Conservation (phyloP, 129 eudicot genomes). For the Arctium lappa region DNA sequence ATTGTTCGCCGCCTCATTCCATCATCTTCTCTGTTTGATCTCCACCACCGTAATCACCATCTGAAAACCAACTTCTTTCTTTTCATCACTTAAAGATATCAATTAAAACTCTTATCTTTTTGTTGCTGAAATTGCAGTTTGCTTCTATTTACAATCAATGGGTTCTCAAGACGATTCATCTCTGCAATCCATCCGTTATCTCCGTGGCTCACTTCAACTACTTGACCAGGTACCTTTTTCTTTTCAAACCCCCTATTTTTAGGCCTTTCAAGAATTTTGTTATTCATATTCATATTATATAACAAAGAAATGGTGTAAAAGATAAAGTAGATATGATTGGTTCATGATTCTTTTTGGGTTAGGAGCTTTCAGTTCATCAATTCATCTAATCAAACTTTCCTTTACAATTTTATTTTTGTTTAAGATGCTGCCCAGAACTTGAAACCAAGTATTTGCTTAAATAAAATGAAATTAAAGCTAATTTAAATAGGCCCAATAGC, state of each 20-base stretch:
- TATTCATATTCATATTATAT: too few relatives aligned
- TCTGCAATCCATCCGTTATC: slow-evolving; percentile 71
- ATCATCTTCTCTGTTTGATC: not conserved
- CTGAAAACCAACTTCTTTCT: not conserved
- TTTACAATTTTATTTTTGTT: not conserved
- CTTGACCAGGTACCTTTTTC: slow-evolving; percentile 60
- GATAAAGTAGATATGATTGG: not conserved
- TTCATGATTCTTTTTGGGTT: not conserved
- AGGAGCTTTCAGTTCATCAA: not conserved
- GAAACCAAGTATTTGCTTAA: too few relatives aligned
- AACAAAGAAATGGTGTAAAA: not conserved
- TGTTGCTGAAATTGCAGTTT: slow-evolving; percentile 3
- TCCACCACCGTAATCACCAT: not conserved
- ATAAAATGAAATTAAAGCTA: not conserved
- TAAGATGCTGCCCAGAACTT: not conserved
- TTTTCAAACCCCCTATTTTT: not conserved
- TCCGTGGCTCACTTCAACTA: slow-evolving; percentile 75
- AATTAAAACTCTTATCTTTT: not conserved
- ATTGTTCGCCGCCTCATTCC: not conserved
- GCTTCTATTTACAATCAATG: slow-evolving; percentile 1
- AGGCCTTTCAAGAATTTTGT: not conserved
- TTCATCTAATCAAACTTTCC: not conserved
- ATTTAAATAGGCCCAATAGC: not conserved
- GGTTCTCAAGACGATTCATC: slow-evolving; percentile 28
- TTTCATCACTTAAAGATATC: not conserved